Base-by-base conservation (phyloP, 1,284 basidiomycete genomes). In the Malassezia cuniculi region DNA sequence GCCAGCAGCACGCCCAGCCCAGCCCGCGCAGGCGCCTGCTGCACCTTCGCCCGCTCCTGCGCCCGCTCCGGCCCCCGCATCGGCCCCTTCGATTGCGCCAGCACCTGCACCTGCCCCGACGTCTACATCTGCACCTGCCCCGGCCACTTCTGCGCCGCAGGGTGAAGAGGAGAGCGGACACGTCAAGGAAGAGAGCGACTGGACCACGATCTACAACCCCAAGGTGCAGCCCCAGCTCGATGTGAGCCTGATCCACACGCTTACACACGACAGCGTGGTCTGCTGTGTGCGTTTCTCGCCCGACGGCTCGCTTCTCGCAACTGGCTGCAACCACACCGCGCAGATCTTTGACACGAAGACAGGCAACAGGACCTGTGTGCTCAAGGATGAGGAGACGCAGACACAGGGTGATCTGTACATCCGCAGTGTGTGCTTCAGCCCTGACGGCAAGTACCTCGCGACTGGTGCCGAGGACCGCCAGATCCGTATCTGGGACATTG, bases 131-230 rank as follows among this genome's bases (percentile, higher is more conserved):
- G n/a, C n/a, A n/a, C n/a, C n/a, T n/a, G n/a, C n/a, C n/a, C n/a
- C n/a, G n/a, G n/a, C n/a, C n/a, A n/a, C n/a, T n/a, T n/a, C n/a
- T n/a, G n/a, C n/a, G n/a, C n/a, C n/a, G n/a, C n/a, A n/a, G n/a
- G n/a, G n/a, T n/a, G n/a, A n/a, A n/a, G n/a, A n/a, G n/a, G n/a
- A n/a, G n/a, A n/a, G n/a, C n/a, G n/a, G n/a, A n/a, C n/a, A n/a
- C n/a, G n/a, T n/a, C n/a, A 84, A 82, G 69, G 82, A 87, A 66
- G 89, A 86, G 0, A 71, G 73, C 25, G 93, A 95, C 69, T 97
- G 90, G 90, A 82, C 89, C 59, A 86, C 85, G 14, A 77, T 93
- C 36, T 94, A 86, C 73, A 93, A 86, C 66, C 81, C 83, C 11
- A 80, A 82, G 57, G 77, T 73, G 16, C 83, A 85, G 70, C 74